Evolutionary conservation across 208 protist species (phyloP), one percentile per base, ranked within the genome.

Genomic region (Crithidia sp.): DNA sequence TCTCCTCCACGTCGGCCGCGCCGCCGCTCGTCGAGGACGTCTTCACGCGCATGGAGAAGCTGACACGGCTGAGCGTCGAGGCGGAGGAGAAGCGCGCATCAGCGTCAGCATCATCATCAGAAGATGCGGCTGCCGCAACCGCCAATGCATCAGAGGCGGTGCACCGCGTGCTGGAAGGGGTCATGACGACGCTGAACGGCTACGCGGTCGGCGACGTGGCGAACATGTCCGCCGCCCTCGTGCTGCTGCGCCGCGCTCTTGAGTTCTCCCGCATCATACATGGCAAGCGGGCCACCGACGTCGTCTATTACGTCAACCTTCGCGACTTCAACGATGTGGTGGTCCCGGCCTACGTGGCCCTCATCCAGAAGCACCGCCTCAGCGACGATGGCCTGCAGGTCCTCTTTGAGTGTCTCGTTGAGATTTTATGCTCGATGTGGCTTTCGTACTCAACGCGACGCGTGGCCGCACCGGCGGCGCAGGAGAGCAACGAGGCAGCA

Each of bases 261-360:
- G 79, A 84, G 45, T 96, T 89, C 76, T 82, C 92, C 12, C 77
- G 84, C 62, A 90, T 96, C 63, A 79, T 79, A 14, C 87, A 93
- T 77, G 70, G 45, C 28, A 43, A 58, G 28, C 76, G 64, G 10
- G 71, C 54, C 57, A 69, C 66, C 40, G 83, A 84, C 2, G 84
- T 94, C 13, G 84, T 71, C 2, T 85, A 90, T 49, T 84, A 80
- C 40, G 75, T 96, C 7, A 92, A 94, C 71, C 77, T 80, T 10
- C 75, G 77, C 50, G 88, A 85, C 74, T 82, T 94, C 45, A 76
- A 77, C 10, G 47, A 67, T 6, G 56, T 89, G 36, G 81, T 95
- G 37, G 44, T 90, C 41, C 92, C 89, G 2, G 73, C 71, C 10
- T 84, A 94, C 52, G 72, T 91, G 37, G 77, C 82, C 66, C 74